Conservation (phyloP, 2,329 filamentous ascomycete species). For the Samsoniella hepiali region DNA sequence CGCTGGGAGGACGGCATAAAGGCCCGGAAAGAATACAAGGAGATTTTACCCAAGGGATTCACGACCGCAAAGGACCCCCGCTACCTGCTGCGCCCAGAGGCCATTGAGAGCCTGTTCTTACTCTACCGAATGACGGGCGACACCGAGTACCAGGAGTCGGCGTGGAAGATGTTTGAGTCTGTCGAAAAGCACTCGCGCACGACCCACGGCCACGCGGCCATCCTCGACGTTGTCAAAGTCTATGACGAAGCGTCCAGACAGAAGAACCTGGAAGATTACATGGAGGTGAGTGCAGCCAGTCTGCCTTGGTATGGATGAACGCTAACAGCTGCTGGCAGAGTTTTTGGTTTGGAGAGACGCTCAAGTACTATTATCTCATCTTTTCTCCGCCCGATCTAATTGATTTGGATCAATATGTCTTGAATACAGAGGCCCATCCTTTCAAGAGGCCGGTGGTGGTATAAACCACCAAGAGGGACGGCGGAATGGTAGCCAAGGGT, state of each 20-base stretch:
- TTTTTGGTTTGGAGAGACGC: conserved; percentile 65
- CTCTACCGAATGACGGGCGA: conserved; percentile 71
- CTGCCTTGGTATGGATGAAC: conserved; percentile 65
- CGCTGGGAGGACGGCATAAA: conserved; percentile 24
- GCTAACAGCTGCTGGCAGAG: conserved; percentile 72
- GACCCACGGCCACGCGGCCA: conserved; percentile 57
- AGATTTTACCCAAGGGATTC: conserved; percentile 50
- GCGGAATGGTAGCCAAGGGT: not conserved
- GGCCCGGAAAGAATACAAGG: conserved; percentile 17
- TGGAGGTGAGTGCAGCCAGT: conserved; percentile 52
- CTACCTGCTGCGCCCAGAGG: conserved; percentile 70
- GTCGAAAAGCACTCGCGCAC: conserved; percentile 58
- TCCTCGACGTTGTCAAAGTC: conserved; percentile 53
- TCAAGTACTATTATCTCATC: conserved; percentile 62
- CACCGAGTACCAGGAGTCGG: conserved; percentile 59
- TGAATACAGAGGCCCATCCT: conserved; percentile 56
- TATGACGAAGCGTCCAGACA: conserved; percentile 28
- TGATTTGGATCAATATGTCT: conserved; percentile 57
- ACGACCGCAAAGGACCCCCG: conserved; percentile 50
- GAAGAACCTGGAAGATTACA: conserved; percentile 53
- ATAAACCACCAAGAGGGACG: not conserved
- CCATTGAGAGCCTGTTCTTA: conserved; percentile 77
- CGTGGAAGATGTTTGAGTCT: conserved; percentile 69
- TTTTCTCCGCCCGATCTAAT: conserved; percentile 55
- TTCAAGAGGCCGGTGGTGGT: conserved; percentile 32